These are phyloP conservation scores for Sicyos baderoa DNA, from an alignment of 306 rosid species.

Conservation along the genomic window DNA sequence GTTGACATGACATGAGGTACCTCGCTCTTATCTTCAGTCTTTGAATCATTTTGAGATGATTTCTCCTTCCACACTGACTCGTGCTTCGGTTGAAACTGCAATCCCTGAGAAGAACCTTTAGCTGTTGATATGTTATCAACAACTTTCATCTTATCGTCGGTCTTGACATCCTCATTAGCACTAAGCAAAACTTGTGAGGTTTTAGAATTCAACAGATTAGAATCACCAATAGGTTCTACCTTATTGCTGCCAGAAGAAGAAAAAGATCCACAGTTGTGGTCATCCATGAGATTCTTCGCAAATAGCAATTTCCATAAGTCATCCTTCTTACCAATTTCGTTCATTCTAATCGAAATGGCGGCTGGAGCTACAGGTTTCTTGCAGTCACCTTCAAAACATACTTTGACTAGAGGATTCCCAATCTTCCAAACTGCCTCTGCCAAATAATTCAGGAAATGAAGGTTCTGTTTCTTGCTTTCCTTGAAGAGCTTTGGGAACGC, in stretches of 20 bases:
- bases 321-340: slow-evolving; percentile 1
- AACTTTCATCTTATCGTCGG: not conserved
- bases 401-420: slow-evolving; percentile 39
- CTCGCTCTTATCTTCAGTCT: not conserved
- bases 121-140: not conserved
- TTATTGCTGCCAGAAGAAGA: slow-evolving; percentile 7
- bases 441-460: slow-evolving; percentile 18
- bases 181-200: not conserved
- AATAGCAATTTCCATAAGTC: slow-evolving; percentile 14
- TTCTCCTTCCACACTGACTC: not conserved
- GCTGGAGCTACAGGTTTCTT: not conserved
- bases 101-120: not conserved
- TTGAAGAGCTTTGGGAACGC: slow-evolving; percentile 26
- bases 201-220: not conserved
- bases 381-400: slow-evolving; percentile 1
- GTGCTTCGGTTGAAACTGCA: not conserved
- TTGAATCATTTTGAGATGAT: not conserved
- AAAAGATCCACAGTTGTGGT: not conserved
- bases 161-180: not conserved
- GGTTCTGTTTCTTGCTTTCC: slow-evolving; percentile 20
- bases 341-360: slow-evolving; percentile 18
- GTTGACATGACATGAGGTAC: not conserved
- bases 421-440: slow-evolving; percentile 38
- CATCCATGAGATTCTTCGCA: slow-evolving; percentile 1
- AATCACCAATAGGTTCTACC: not conserved